Evolutionary conservation across 306 rosid genomes (phyloP), one percentile per base, ranked within the genome.

Genomic region (Dalbergia oliveri): DNA sequence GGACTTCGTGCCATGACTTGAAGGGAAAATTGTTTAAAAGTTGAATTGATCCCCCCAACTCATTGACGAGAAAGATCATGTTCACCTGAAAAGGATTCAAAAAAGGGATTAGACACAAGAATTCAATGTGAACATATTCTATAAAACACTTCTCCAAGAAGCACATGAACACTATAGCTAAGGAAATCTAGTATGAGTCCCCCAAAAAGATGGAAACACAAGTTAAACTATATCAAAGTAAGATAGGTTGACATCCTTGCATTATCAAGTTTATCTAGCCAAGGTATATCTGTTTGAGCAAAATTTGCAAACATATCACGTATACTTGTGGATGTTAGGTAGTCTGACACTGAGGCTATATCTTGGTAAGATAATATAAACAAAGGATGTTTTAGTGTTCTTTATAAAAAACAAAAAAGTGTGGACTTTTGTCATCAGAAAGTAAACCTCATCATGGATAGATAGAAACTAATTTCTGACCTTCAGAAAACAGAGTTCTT

Each of bases 31-130:
- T 66, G 35, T 73, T 78, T 62, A 16, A 5, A 47, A 74, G 4
- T 75, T 41, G 62, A 69, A 56, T 44, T 45, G 61, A 70, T 75
- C 76, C 82, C 66, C 81, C 85, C 63, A 67, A 79, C 76, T 85
- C 81, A 86, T 79, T 9, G 5, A 72, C 71, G 60, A 76, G 21
- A 37, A 71, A 50, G 74, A 70, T 78, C 89, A 84, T 75, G 84
- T 64, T 78, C 87, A 79, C 88, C 96, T 90, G 94, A 73, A 82
- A 31, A 45, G 82, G 69, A 80, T 50, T 77, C 13, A 51, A 58
- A 77, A 23, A 58, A 64, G 39, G 47, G 31, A 73, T 81, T 31
- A 87, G 78, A 71, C 68, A 72, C 76, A 69, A 62, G 0, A 58
- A 54, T 54, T 39, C 49, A 23, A 45, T 23, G n/a, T 43, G 66